Evolutionary conservation across 345 rosid species (phyloP).

Genomic region (Brassica cretica): DNA sequence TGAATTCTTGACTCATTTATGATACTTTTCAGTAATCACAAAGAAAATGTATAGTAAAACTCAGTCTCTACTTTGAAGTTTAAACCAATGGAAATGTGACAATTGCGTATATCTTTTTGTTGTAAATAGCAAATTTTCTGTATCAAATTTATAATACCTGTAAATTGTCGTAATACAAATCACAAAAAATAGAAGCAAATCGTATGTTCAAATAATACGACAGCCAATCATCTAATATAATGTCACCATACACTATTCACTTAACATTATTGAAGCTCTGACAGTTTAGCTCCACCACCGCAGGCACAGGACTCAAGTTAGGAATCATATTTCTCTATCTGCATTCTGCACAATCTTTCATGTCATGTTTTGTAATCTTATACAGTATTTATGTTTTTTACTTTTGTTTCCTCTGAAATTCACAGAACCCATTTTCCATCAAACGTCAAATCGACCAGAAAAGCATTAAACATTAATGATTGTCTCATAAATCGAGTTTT

Average conservation of each 20-base stretch:
- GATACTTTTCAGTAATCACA: not conserved
- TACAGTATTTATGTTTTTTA: conserved; percentile 16
- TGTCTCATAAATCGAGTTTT: conserved; percentile 37
- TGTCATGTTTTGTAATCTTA: conserved; percentile 30
- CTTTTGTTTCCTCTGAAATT: conserved; percentile 19
- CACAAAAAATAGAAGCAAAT: not conserved
- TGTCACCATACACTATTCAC: not conserved
- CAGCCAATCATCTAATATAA: not conserved
- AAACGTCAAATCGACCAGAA: conserved; percentile 37
- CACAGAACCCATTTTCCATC: conserved; percentile 33
- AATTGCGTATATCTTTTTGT: not conserved
- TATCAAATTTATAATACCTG: not conserved
- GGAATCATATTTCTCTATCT: conserved; percentile 22
- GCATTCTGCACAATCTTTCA: conserved; percentile 24
- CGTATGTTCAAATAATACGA: not conserved
- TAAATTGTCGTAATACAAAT: not conserved
- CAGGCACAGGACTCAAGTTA: conserved; percentile 23
- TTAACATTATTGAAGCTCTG: conserved; percentile 24
- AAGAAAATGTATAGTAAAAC: not conserved
- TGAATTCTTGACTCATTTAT: not conserved
- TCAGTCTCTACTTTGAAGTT: not conserved
- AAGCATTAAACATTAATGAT: conserved; percentile 34
- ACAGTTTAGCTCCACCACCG: conserved; percentile 10
- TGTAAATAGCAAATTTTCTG: not conserved
- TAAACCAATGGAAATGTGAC: not conserved